Conservation (phyloP, 2,329 filamentous ascomycete genomes). For the Aspergillus hortae region DNA sequence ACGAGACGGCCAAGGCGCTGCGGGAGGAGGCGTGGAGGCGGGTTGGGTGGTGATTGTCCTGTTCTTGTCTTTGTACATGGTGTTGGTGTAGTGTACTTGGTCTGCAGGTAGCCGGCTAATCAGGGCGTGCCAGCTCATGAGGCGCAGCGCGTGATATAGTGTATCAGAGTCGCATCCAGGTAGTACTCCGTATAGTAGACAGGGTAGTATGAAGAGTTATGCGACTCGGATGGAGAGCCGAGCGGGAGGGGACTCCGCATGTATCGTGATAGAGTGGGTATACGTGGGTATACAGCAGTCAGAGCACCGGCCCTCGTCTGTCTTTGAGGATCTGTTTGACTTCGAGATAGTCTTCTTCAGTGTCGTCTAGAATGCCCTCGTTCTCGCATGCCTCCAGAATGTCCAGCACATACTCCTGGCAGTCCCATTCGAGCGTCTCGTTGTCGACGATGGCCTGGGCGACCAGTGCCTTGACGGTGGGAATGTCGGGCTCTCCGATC, state of each 20-base stretch:
- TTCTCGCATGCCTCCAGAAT: conserved; percentile 15
- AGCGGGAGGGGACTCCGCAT: neutral
- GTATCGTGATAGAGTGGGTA: no score
- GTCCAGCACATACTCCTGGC: conserved; percentile 22
- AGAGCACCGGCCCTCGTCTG: conserved; percentile 10
- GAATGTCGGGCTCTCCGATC: conserved; percentile 10
- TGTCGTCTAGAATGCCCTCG: conserved; percentile 15
- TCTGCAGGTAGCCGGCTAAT: neutral
- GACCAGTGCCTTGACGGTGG: conserved; percentile 9
- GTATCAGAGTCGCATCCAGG: no score
- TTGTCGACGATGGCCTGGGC: conserved; percentile 16
- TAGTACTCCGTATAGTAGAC: no score
- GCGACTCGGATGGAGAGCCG: neutral
- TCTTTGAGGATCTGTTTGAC: conserved; percentile 11
- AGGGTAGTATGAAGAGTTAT: no score
- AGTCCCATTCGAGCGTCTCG: conserved; percentile 21
- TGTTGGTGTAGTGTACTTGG: neutral
- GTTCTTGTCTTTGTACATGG: no score
- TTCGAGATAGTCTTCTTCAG: conserved; percentile 15
- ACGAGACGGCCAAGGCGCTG: conserved; percentile 60
- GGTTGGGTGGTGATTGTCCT: conserved; percentile 3
- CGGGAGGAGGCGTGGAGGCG: conserved; percentile 59
- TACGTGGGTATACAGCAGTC: no score
- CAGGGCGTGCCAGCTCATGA: neutral
- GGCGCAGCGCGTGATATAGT: neutral